Conservation (phyloP, 371 early-diverging fungal genomes). For the Rhizopus arrhizus region DNA sequence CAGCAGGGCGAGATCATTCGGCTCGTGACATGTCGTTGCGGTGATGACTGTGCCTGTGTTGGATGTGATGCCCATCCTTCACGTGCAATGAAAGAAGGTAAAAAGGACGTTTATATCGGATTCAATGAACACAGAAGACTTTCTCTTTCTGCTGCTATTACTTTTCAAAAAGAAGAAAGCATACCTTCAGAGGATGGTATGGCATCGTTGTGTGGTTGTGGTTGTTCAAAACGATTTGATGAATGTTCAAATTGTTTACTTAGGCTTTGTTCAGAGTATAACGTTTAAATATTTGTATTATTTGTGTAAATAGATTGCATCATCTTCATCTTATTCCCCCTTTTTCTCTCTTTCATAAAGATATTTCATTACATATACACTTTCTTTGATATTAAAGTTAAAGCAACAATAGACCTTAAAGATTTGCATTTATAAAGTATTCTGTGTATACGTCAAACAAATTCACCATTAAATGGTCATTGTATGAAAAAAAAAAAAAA, state of each 20-base stretch:
- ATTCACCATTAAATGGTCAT: no score
- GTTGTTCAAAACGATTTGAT: conserved; percentile 28
- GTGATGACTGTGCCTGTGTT: conserved; percentile 50
- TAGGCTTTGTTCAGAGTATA: neutral
- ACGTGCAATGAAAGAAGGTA: conserved; percentile 42
- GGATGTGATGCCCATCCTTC: conserved; percentile 57
- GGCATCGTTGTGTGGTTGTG: conserved; percentile 10
- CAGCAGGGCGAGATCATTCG: conserved; percentile 37
- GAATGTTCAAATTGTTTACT: conserved; percentile 31
- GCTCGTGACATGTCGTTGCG: conserved; percentile 52
- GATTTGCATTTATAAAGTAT: conserved; percentile 25
- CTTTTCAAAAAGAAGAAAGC: conserved; percentile 10
- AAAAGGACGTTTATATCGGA: conserved; percentile 41
- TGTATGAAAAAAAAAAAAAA: conserved; percentile 29
- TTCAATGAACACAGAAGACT: neutral
- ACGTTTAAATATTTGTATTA: conserved; percentile 1
- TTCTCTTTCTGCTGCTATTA: neutral
- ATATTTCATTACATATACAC: conserved; percentile 22
- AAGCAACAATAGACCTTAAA: conserved; percentile 92
- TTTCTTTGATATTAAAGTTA: conserved; percentile 87
- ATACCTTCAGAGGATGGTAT: neutral
- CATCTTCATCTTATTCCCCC: conserved; percentile 9
- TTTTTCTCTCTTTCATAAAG: conserved; percentile 1
- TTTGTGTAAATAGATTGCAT: neutral
- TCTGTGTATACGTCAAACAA: no score